A percentile compares a stretch with the other conserved stretches of the same genome.
Conservation (phyloP, 108 stramenopile genomes). For the Ochromonas danica region DNA sequence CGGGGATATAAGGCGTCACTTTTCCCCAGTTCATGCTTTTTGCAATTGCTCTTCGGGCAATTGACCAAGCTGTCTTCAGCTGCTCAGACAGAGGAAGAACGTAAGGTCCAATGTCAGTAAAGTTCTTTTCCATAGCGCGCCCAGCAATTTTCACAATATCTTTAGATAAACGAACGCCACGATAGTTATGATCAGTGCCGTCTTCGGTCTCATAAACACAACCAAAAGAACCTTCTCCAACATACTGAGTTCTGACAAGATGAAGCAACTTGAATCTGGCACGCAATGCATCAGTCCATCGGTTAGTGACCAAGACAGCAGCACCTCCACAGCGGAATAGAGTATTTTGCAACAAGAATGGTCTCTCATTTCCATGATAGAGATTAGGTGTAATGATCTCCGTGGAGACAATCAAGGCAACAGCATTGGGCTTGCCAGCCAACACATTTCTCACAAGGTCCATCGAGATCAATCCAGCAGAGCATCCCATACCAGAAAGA, state of each 20-base stretch:
- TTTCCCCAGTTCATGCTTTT: conserved; percentile 57
- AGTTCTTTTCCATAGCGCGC: conserved; percentile 93
- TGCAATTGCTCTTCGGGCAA: conserved; percentile 57
- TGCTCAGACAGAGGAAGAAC: conserved; percentile 91
- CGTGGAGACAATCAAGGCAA: conserved; percentile 86
- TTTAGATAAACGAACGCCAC: conserved; percentile 87
- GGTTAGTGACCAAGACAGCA: conserved; percentile 88
- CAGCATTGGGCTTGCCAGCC: conserved; percentile 61
- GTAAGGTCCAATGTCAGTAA: conserved; percentile 86
- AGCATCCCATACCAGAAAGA: conserved; percentile 94
- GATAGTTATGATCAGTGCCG: conserved; percentile 52
- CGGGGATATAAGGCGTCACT: conserved; percentile 83
- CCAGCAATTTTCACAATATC: conserved; percentile 95
- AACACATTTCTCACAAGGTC: conserved; percentile 84
- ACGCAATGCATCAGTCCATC: conserved; percentile 82
- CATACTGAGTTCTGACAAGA: conserved; percentile 83
- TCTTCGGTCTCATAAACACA: conserved; percentile 89
- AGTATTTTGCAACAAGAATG: conserved; percentile 91
- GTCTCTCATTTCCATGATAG: conserved; percentile 91
- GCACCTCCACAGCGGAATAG: conserved; percentile 97
- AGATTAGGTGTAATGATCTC: conserved; percentile 95
- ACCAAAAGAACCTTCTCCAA: conserved; percentile 7
- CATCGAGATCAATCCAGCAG: conserved; percentile 83
- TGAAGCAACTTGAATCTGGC: conserved; percentile 96
- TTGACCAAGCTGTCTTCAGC: conserved; percentile 67